Percentiles rank a stretch among this genome's conserved stretches.
Conservation (phyloP, 2,329 filamentous ascomycete species). For the Fusarium euwallaceae region DNA sequence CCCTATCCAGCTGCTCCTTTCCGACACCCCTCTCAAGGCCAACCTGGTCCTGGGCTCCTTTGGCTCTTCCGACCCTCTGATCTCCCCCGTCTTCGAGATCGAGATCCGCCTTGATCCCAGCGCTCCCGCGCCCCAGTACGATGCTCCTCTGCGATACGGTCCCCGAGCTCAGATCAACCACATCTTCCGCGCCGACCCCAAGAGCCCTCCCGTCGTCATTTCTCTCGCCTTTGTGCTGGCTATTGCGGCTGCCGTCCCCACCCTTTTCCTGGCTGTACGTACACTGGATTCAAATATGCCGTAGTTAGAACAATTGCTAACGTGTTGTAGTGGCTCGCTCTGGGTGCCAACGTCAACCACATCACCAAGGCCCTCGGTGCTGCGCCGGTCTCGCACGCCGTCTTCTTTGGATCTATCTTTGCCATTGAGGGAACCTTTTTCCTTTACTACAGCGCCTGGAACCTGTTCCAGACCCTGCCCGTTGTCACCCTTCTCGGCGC, state of each 20-base stretch:
- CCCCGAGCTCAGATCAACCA: slow-evolving; percentile 89
- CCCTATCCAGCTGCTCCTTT: slow-evolving; percentile 82
- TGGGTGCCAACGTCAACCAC: slow-evolving; percentile 88
- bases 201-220: slow-evolving; percentile 83
- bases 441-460: slow-evolving; percentile 94
- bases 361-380: slow-evolving; percentile 79
- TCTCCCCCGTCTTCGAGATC: slow-evolving; percentile 80
- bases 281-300: too few relatives aligned
- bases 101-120: slow-evolving; percentile 74
- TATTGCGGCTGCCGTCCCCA: slow-evolving; percentile 80
- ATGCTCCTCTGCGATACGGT: slow-evolving; percentile 84
- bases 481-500: slow-evolving; percentile 75
- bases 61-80: slow-evolving; percentile 77
- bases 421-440: slow-evolving; percentile 94
- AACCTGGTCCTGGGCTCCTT: slow-evolving; percentile 89
- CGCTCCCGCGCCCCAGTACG: slow-evolving; percentile 69
- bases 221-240: slow-evolving; percentile 82
- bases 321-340: slow-evolving; percentile 75
- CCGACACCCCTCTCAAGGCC: slow-evolving; percentile 78
- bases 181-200: slow-evolving; percentile 84
- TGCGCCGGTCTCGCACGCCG: slow-evolving; percentile 82
- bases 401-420: slow-evolving; percentile 90
- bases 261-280: slow-evolving; percentile 78
- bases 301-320: slow-evolving; percentile 37
- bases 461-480: slow-evolving; percentile 88